Evolutionary conservation across 2,329 filamentous ascomycete genomes (phyloP).

Genomic region (Cercospora zeina): DNA sequence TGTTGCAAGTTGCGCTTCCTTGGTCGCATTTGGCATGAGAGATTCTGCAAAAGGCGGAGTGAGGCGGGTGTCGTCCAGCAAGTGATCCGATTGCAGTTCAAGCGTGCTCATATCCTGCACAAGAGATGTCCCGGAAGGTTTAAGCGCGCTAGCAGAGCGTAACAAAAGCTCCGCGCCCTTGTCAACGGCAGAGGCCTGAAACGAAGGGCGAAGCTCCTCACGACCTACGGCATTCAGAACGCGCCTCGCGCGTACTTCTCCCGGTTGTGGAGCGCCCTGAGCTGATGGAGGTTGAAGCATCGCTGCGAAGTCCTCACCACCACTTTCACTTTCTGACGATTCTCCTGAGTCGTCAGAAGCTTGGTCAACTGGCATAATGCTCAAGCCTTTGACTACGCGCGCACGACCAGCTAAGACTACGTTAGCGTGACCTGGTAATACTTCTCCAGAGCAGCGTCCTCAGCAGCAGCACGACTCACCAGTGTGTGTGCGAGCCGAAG

Average conservation of each 20-base stretch:
- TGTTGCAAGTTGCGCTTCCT: background rate
- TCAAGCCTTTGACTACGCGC: slow-evolving; percentile 26
- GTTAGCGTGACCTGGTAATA: background rate
- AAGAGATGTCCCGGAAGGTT: background rate
- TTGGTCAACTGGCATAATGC: slow-evolving; percentile 12
- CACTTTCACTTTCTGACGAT: slow-evolving; percentile 17
- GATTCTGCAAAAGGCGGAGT: background rate
- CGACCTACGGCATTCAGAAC: background rate
- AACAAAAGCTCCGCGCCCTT: background rate
- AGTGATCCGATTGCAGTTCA: background rate
- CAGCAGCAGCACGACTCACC: background rate
- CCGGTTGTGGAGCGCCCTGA: too few relatives aligned
- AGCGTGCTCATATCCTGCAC: background rate
- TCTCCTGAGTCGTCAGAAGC: slow-evolving; percentile 3
- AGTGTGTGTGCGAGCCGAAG: slow-evolving; percentile 19
- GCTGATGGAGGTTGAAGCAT: background rate
- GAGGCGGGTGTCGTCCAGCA: background rate
- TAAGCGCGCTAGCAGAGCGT: background rate
- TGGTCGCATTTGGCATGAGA: background rate
- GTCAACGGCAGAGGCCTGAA: background rate
- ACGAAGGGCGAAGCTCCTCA: background rate
- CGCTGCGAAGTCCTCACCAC: slow-evolving; percentile 9
- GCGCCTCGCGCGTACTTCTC: background rate
- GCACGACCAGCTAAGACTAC: slow-evolving; percentile 10
- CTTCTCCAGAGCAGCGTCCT: slow-evolving; percentile 7